Conservation (phyloP, 2,329 filamentous ascomycete species). For the Lachnellula cervina region DNA sequence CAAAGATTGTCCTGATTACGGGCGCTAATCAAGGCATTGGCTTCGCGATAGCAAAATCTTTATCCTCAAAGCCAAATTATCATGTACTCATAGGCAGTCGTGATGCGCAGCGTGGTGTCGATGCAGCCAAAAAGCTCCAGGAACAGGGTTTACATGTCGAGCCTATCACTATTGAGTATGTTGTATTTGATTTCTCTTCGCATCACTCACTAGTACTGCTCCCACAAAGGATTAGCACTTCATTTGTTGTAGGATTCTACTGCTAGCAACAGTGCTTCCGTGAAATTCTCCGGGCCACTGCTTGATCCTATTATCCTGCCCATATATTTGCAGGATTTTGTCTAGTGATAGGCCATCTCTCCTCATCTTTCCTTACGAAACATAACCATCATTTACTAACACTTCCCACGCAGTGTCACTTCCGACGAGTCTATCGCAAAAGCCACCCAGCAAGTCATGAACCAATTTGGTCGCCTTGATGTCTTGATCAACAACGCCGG, state of each 20-base stretch:
- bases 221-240: neutral
- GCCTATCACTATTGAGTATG: neutral
- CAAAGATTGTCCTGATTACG: slow-evolving; percentile 29
- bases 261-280: too few relatives aligned
- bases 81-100: slow-evolving; percentile 14
- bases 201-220: neutral
- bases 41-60: slow-evolving; percentile 32
- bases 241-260: too few relatives aligned
- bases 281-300: neutral
- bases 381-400: too few relatives aligned
- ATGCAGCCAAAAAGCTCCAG: slow-evolving; percentile 7
- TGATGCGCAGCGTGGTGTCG: slow-evolving; percentile 3
- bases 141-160: neutral
- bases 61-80: slow-evolving; percentile 6
- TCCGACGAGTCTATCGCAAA: slow-evolving; percentile 27
- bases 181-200: neutral
- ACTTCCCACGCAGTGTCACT: neutral
- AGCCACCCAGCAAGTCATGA: slow-evolving; percentile 25
- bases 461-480: slow-evolving; percentile 30
- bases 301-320: neutral
- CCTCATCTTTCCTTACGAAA: too few relatives aligned
- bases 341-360: too few relatives aligned
- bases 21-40: slow-evolving; percentile 41
- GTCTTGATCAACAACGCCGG: slow-evolving; percentile 33
- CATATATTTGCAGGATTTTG: neutral